These are phyloP conservation scores for Parastagonospora nodorum DNA, from an alignment of 2,329 filamentous ascomycete genomes.

Conservation along the genomic window DNA sequence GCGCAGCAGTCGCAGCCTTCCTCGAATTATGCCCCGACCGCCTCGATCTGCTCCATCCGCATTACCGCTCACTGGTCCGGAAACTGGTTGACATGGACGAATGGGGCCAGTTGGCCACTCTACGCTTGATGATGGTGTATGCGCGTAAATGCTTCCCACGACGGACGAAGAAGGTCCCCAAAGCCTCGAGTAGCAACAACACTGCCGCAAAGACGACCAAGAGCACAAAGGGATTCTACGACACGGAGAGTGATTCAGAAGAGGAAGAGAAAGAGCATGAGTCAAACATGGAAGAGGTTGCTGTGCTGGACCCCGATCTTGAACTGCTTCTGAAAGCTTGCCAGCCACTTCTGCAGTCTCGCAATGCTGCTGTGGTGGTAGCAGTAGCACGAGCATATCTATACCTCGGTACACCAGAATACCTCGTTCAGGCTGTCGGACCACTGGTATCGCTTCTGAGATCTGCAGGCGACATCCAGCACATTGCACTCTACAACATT, in stretches of 20 bases:
- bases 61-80: slow-evolving; percentile 82
- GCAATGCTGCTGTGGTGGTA: slow-evolving; percentile 90
- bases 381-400: slow-evolving; percentile 85
- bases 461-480: slow-evolving; percentile 83
- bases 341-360: slow-evolving; percentile 83
- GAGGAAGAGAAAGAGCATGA: slow-evolving; percentile 50
- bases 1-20: slow-evolving; percentile 87
- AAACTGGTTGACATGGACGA: slow-evolving; percentile 99
- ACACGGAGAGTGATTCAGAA: slow-evolving; percentile 49
- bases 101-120: slow-evolving; percentile 87
- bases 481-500: slow-evolving; percentile 91
- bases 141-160: slow-evolving; percentile 85
- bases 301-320: slow-evolving; percentile 78
- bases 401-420: slow-evolving; percentile 78
- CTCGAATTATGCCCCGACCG: slow-evolving; percentile 86
- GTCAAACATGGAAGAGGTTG: slow-evolving; percentile 58
- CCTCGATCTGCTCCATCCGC: slow-evolving; percentile 85
- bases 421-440: slow-evolving; percentile 76
- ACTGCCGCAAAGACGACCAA: slow-evolving; percentile 44
- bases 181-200: slow-evolving; percentile 48
- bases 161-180: slow-evolving; percentile 64
- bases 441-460: slow-evolving; percentile 86
- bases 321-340: slow-evolving; percentile 79
- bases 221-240: slow-evolving; percentile 76
- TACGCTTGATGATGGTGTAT: slow-evolving; percentile 83